Percentiles rank a stretch among this genome's conserved stretches.
Conservation (phyloP, 331 rosid genomes). For the Pyracantha coccinea region DNA sequence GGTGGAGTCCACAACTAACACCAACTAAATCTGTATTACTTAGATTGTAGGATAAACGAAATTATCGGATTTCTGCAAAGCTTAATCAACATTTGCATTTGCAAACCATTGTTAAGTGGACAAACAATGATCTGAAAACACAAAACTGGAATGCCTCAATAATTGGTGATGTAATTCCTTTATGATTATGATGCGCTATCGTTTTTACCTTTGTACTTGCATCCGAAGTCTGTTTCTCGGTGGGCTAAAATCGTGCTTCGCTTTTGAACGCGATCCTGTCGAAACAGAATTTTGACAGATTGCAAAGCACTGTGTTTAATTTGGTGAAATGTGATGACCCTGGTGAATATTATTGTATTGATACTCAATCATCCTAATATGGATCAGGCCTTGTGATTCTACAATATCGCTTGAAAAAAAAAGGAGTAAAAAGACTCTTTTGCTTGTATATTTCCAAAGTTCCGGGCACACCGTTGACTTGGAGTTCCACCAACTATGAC, state of each 20-base stretch:
- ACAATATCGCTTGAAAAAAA: no score
- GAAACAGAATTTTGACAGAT: neutral
- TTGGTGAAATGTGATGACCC: neutral
- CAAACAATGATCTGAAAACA: neutral
- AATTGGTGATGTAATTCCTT: neutral
- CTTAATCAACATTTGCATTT: neutral
- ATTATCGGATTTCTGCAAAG: neutral
- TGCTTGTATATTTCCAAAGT: no score
- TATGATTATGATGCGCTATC: neutral
- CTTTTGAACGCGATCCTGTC: neutral
- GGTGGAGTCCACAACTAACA: constrained; percentile 23
- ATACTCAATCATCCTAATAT: no score
- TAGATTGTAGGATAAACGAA: neutral
- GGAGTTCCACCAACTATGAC: no score
- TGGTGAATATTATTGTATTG: neutral
- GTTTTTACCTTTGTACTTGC: neutral
- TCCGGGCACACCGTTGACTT: no score
- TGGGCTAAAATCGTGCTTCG: neutral
- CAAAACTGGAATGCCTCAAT: neutral
- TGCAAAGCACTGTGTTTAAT: neutral
- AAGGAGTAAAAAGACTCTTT: no score
- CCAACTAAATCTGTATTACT: neutral
- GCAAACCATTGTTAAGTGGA: neutral
- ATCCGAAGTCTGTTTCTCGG: neutral
- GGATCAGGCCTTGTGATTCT: no score